Evolutionary conservation across 169 alveolate species (phyloP).

Genomic region (Cryptosporidium sp.): DNA sequence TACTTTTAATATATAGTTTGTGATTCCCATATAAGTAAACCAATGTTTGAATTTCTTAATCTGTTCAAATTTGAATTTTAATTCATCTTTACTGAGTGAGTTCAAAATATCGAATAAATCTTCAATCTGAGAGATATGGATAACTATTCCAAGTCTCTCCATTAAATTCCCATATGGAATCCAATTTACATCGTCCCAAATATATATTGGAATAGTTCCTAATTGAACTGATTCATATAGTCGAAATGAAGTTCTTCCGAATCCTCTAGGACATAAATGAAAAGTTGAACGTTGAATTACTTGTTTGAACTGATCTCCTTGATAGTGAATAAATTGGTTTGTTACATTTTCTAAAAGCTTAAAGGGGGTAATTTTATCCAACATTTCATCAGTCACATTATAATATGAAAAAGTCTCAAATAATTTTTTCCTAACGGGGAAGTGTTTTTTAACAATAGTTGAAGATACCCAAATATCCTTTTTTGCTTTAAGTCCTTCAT

Average conservation of each 20-base stretch:
- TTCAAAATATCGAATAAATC: slow-evolving; percentile 19
- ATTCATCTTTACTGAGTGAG: slow-evolving; percentile 2
- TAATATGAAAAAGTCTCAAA: slow-evolving; percentile 22
- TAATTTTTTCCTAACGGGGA: slow-evolving; percentile 69
- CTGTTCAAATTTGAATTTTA: slow-evolving; percentile 10
- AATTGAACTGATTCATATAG: slow-evolving; percentile 74
- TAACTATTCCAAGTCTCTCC: slow-evolving; percentile 31
- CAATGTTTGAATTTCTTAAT: slow-evolving; percentile 28
- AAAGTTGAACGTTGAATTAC: slow-evolving; percentile 65
- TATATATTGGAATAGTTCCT: slow-evolving; percentile 74
- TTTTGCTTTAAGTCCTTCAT: not conserved
- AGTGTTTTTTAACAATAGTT: slow-evolving; percentile 62
- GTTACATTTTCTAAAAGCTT: not conserved
- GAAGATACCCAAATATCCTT: slow-evolving; percentile 74
- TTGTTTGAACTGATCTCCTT: slow-evolving; percentile 56
- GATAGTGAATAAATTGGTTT: slow-evolving; percentile 48
- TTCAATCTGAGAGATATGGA: slow-evolving; percentile 23
- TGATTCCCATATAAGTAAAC: slow-evolving; percentile 65
- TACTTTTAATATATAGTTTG: slow-evolving; percentile 30
- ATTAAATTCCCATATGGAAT: slow-evolving; percentile 61
- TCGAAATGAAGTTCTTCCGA: slow-evolving; percentile 76
- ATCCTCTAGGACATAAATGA: slow-evolving; percentile 74
- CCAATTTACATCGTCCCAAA: slow-evolving; percentile 76
- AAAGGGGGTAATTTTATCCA: not conserved
- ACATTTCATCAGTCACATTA: slow-evolving; percentile 38